phyloP scores from a whole-genome alignment of 2,329 filamentous ascomycete species.

The Fusarium nematophilum region DNA sequence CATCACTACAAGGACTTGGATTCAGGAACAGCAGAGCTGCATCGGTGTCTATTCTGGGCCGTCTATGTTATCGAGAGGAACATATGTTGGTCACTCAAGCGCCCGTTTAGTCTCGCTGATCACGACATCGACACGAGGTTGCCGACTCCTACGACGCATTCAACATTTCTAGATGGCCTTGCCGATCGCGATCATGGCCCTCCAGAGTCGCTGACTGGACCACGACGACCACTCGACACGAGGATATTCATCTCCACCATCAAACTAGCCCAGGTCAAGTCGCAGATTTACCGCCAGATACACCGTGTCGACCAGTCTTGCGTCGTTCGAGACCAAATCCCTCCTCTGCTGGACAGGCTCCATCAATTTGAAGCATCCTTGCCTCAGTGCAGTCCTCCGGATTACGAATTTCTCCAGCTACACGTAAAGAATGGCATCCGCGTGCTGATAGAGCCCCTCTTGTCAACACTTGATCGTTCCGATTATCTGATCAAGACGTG shows the following conservation, averaged over 20 bases:
- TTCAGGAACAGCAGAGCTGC: not conserved
- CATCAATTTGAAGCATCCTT: slow-evolving; percentile 1
- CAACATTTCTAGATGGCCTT: too few relatives aligned
- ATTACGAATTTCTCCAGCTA: slow-evolving; percentile 4
- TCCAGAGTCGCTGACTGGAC: too few relatives aligned
- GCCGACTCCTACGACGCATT: too few relatives aligned
- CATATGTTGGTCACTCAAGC: slow-evolving; percentile 11
- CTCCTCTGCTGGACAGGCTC: not conserved
- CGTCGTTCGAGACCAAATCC: not conserved
- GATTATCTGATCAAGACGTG: not conserved
- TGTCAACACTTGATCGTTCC: not conserved
- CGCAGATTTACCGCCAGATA: not conserved
- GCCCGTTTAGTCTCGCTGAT: slow-evolving; percentile 11
- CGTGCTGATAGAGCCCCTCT: not conserved
- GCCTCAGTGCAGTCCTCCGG: not conserved
- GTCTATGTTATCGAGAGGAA: slow-evolving; percentile 11
- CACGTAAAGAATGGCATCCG: slow-evolving; percentile 1
- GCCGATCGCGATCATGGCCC: too few relatives aligned
- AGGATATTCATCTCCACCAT: slow-evolving; percentile 4
- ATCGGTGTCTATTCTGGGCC: slow-evolving; percentile 9
- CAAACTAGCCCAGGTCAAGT: not conserved
- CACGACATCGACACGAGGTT: slow-evolving; percentile 9
- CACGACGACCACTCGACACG: not conserved
- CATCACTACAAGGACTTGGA: not conserved
- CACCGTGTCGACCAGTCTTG: not conserved